phyloP scores from a whole-genome alignment of 495 filamentous ascomycete genomes.

The Trichoderma reesei region DNA sequence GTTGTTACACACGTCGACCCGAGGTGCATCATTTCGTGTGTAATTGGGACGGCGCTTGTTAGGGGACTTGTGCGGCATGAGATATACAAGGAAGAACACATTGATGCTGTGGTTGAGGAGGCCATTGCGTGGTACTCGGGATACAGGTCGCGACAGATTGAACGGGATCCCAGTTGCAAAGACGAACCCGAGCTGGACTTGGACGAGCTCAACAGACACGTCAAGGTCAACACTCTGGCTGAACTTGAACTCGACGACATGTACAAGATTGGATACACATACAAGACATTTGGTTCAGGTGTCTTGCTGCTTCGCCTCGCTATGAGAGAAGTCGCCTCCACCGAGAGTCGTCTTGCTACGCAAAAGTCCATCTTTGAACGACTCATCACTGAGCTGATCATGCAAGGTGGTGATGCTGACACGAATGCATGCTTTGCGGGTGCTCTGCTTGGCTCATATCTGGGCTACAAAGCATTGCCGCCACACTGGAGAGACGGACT shows the following conservation, averaged over 20 bases:
- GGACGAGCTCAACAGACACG: slow-evolving; percentile 27
- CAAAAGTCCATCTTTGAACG: slow-evolving; percentile 26
- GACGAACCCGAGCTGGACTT: slow-evolving; percentile 20
- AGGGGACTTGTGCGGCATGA: slow-evolving; percentile 33
- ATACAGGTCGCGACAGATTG: slow-evolving; percentile 11
- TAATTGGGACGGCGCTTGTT: slow-evolving; percentile 30
- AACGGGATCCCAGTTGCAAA: slow-evolving; percentile 8
- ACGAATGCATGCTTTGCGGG: slow-evolving; percentile 41
- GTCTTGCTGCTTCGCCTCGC: slow-evolving; percentile 28
- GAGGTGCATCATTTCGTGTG: slow-evolving; percentile 36
- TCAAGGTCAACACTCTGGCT: slow-evolving; percentile 20
- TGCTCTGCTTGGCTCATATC: slow-evolving; percentile 31
- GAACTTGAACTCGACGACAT: slow-evolving; percentile 29
- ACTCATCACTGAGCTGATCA: slow-evolving; percentile 34
- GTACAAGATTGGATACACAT: slow-evolving; percentile 38
- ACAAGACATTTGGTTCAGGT: slow-evolving; percentile 36
- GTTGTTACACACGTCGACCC: slow-evolving; percentile 37
- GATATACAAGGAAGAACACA: slow-evolving; percentile 22
- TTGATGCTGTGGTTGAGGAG: slow-evolving; percentile 23
- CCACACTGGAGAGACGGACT: slow-evolving; percentile 35
- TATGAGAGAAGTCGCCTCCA: slow-evolving; percentile 18
- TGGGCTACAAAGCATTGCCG: slow-evolving; percentile 32
- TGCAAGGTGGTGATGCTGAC: slow-evolving; percentile 40
- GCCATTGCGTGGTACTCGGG: slow-evolving; percentile 17
- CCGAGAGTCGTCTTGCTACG: slow-evolving; percentile 6